A percentile compares a stretch with the other conserved stretches of the same genome.
These are phyloP conservation scores for Candida insectorum DNA, from an alignment of 805 yeast species.

Conservation along the genomic window DNA sequence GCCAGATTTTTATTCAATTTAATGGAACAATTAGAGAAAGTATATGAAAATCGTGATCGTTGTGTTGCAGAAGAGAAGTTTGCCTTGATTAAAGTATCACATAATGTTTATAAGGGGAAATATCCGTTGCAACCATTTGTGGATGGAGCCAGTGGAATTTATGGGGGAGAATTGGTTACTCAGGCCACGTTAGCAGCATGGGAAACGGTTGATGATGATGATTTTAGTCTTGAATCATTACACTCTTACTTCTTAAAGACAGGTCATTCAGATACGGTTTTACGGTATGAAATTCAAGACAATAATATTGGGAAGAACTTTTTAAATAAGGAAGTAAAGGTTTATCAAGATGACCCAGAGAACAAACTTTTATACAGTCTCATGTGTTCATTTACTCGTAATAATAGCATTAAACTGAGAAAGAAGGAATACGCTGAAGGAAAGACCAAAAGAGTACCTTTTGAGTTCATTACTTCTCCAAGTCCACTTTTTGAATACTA, in stretches of 20 bases:
- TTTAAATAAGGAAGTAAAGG: slow-evolving; percentile 29
- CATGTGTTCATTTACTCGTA: slow-evolving; percentile 30
- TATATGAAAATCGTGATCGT: slow-evolving; percentile 13
- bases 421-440: slow-evolving; percentile 13
- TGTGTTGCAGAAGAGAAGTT: slow-evolving; percentile 17
- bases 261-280: slow-evolving; percentile 22
- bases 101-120: slow-evolving; percentile 12
- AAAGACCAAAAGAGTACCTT: slow-evolving; percentile 23
- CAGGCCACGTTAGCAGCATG: slow-evolving; percentile 36
- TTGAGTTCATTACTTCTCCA: slow-evolving; percentile 26
- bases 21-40: slow-evolving; percentile 8
- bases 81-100: slow-evolving; percentile 7
- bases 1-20: not conserved
- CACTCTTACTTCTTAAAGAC: slow-evolving; percentile 39
- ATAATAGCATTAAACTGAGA: slow-evolving; percentile 20
- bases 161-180: slow-evolving; percentile 37
- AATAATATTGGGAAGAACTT: slow-evolving; percentile 31
- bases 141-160: slow-evolving; percentile 31
- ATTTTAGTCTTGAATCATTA: slow-evolving; percentile 35
- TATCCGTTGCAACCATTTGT: slow-evolving; percentile 20
- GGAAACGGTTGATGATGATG: slow-evolving; percentile 18
- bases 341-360: slow-evolving; percentile 19
- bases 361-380: slow-evolving; percentile 26
- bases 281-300: slow-evolving; percentile 29
- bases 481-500: slow-evolving; percentile 19